Conservation (phyloP, 345 rosid genomes). For the Cardiospermum halicacabum region DNA sequence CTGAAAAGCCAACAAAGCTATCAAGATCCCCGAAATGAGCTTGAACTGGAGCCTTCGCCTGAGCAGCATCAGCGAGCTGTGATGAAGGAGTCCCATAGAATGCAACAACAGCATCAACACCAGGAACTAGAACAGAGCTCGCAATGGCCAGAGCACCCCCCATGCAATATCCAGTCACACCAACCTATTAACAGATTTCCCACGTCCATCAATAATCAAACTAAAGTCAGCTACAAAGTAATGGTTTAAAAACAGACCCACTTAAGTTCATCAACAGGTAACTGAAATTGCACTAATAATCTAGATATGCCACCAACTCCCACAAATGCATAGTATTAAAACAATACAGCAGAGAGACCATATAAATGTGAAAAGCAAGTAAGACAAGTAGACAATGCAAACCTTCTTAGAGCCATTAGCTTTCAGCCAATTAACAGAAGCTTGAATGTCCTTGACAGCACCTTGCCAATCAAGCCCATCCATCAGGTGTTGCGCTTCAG, state of each 20-base stretch:
- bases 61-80: conserved; percentile 75
- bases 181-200: conserved; percentile 52
- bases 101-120: conserved; percentile 80
- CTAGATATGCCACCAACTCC: not conserved
- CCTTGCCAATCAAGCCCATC: conserved; percentile 94
- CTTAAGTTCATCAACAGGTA: not conserved
- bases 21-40: conserved; percentile 96
- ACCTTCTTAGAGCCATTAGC: conserved; percentile 91
- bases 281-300: too few relatives aligned
- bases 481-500: conserved; percentile 95
- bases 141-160: conserved; percentile 93
- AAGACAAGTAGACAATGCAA: not conserved
- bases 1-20: conserved; percentile 72
- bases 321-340: not conserved
- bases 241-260: not conserved
- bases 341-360: not conserved
- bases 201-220: not conserved
- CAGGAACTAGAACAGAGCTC: conserved; percentile 84
- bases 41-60: conserved; percentile 83
- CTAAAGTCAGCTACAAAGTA: not conserved
- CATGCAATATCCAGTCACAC: conserved; percentile 95
- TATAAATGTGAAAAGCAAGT: not conserved
- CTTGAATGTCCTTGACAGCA: conserved; percentile 79
- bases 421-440: conserved; percentile 90
- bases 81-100: conserved; percentile 86